A percentile compares a stretch with the other conserved stretches of the same genome.
Conservation (phyloP, 108 stramenopile species). For the Nannochloropsis granulata region DNA sequence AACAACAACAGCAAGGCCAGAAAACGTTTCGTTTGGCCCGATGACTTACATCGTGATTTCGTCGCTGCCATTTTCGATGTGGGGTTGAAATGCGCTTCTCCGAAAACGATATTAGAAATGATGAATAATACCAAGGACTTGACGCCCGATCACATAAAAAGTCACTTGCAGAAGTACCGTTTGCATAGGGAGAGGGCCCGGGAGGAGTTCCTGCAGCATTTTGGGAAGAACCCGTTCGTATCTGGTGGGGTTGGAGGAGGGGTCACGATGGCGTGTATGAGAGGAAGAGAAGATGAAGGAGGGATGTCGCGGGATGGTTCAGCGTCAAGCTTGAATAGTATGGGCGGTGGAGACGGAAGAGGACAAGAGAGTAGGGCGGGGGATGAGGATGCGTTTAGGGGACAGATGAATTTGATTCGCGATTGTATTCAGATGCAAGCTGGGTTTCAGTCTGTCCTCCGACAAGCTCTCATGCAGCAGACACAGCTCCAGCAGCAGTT, state of each 20-base stretch:
- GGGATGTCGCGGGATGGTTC: not conserved
- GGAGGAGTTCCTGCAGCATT: constrained; percentile 65
- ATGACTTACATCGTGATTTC: not conserved
- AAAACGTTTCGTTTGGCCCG: not conserved
- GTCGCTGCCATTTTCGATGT: constrained; percentile 69
- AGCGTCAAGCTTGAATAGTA: not conserved
- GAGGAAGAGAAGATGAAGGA: not conserved
- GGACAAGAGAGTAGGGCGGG: not conserved
- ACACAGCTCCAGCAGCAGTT: not conserved
- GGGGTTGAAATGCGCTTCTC: constrained; percentile 75
- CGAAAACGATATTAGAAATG: constrained; percentile 70
- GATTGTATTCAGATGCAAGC: not conserved
- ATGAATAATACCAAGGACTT: constrained; percentile 59
- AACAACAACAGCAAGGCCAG: not conserved
- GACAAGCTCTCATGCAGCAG: not conserved
- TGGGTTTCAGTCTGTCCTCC: not conserved
- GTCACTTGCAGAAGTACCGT: constrained; percentile 87
- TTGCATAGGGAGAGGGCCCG: constrained; percentile 62
- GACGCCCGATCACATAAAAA: constrained; percentile 82
- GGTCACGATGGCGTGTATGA: not conserved
- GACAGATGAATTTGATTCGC: not conserved
- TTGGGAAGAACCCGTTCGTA: not conserved
- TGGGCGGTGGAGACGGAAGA: not conserved
- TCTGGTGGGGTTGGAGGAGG: not conserved
- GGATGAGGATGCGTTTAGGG: not conserved